Evolutionary conservation across 495 filamentous ascomycete species (phyloP), one percentile per base, ranked within the genome.

Genomic region (Xylaria longipes): DNA sequence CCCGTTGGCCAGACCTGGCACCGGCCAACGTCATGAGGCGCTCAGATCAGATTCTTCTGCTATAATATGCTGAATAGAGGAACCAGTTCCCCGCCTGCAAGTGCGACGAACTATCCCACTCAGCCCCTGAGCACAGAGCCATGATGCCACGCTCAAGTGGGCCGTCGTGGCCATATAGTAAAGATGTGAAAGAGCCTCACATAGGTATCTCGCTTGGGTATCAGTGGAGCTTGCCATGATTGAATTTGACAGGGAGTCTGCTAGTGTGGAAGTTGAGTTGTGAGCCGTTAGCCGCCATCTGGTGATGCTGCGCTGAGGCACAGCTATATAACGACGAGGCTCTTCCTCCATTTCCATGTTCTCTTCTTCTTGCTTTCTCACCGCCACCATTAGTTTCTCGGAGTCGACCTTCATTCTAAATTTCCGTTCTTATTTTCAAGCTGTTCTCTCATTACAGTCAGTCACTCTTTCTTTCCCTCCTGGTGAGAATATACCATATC

Each of bases 241-340:
- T 5, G 37, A 25, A 5, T 5, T 1, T 27, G 15, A 37, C 5
- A 43, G n/a, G 41, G 62, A 46, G 33, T 20, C 22, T 33, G 12
- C 12, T 4, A 56, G 48, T 17, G 22, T 43, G 35, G 8, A 14
- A 39, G 15, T 37, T 60, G 57, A 39, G 33, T 15, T 2, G 56
- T 62, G 11, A 67, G 46, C 22, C 46, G 65, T 67, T 14, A 56
- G 22, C 48, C 22, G 29, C 11, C 15, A 41, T 8, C 22, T 5
- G n/a, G 48, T 17, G 33, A 56, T 66, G 22, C 64, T 52, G 50
- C 43, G 45, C 46, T 29, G 9, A 27, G 46, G n/a, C n/a, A 37
- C n/a, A 54, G 4, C 0, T 74, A 78, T 78, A 78, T 78, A 78
- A 76, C 14, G 33, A 74, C 31, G 71, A 73, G 35, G 41, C 35